A percentile compares a stretch with the other conserved stretches of the same genome.
These are phyloP conservation scores for Nannizzia gypsea DNA, from an alignment of 2,329 filamentous ascomycete genomes.

Conservation along the genomic window DNA sequence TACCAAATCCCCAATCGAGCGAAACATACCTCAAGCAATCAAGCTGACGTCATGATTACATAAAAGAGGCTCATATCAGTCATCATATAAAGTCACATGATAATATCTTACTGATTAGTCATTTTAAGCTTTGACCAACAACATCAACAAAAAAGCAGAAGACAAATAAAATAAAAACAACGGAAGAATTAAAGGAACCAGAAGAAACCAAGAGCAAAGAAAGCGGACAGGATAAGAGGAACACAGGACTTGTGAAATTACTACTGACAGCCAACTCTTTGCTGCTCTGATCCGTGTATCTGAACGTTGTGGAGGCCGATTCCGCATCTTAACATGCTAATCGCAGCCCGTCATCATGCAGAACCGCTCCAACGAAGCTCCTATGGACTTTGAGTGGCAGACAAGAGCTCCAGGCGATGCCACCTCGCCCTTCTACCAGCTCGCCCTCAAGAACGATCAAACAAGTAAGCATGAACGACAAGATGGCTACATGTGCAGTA, in stretches of 20 bases:
- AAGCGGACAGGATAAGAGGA: no score
- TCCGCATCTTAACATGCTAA: conserved; percentile 2
- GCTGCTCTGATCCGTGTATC: background rate
- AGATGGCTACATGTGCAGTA: background rate
- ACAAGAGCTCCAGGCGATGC: conserved; percentile 33
- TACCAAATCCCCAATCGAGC: no score
- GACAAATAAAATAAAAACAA: no score
- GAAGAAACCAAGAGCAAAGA: no score
- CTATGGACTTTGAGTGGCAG: conserved; percentile 43
- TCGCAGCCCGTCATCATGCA: conserved; percentile 20
- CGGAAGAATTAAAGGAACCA: no score
- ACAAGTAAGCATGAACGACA: conserved; percentile 10
- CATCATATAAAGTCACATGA: no score
- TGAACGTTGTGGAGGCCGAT: background rate
- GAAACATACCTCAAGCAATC: no score
- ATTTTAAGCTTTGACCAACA: no score
- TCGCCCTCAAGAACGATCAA: conserved; percentile 34
- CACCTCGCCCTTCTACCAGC: conserved; percentile 37
- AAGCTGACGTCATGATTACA: no score
- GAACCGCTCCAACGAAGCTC: conserved; percentile 33
- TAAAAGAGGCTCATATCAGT: no score
- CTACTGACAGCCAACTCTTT: background rate
- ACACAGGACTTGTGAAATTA: background rate
- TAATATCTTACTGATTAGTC: no score
- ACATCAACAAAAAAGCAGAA: no score